Conservation (phyloP, 495 filamentous ascomycete genomes). For the Collariella sp. region DNA sequence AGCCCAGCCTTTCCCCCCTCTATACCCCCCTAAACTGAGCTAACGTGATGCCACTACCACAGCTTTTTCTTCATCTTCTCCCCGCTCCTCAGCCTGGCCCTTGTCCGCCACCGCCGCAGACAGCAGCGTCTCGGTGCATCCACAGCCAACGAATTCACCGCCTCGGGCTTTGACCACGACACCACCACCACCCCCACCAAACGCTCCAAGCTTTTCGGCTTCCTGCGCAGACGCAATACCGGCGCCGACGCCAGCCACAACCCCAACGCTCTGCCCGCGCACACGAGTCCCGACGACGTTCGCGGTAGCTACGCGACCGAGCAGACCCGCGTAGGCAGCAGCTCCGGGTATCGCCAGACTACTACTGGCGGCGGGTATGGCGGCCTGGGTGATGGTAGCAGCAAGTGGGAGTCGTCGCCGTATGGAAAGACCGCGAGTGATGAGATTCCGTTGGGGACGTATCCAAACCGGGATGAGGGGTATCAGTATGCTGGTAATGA, state of each 20-base stretch:
- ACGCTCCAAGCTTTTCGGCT: slow-evolving; percentile 25
- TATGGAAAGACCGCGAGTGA: slow-evolving; percentile 16
- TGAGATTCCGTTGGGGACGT: neutral
- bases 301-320: slow-evolving; percentile 37
- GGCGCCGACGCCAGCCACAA: slow-evolving; percentile 2
- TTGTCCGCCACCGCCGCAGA: slow-evolving; percentile 55
- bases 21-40: neutral
- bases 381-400: slow-evolving; percentile 9
- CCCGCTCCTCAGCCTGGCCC: slow-evolving; percentile 51
- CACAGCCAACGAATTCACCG: slow-evolving; percentile 45
- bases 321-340: slow-evolving; percentile 26
- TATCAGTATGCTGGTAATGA: slow-evolving; percentile 7
- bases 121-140: slow-evolving; percentile 73
- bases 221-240: slow-evolving; percentile 8
- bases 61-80: slow-evolving; percentile 64
- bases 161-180: slow-evolving; percentile 48
- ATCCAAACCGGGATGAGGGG: neutral
- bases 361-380: slow-evolving; percentile 9
- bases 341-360: slow-evolving; percentile 3
- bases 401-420: slow-evolving; percentile 26
- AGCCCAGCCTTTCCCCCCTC: slow-evolving; percentile 29
- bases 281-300: slow-evolving; percentile 33
- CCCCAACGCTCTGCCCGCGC: slow-evolving; percentile 31
- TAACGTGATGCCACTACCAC: slow-evolving; percentile 2
- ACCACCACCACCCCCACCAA: slow-evolving; percentile 20